Evolutionary conservation across 257 asterid species (phyloP), one percentile per base, ranked within the genome.

Genomic region (Rubia yunnanensis): DNA sequence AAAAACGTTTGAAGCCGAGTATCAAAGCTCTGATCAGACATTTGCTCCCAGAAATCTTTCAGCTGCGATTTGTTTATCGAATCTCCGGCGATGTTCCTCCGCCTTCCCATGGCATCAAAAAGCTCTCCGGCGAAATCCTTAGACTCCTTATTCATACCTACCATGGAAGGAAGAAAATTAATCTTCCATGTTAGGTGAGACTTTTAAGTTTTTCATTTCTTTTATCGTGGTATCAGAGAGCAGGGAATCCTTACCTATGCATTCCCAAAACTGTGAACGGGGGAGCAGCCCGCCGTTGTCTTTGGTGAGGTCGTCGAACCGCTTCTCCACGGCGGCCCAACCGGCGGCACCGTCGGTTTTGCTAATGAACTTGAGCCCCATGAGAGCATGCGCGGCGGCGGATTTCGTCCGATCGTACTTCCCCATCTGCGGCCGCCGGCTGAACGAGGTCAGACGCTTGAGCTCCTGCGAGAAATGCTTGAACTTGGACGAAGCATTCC

Each of bases 71-170:
- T 84, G 22, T 77, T 76, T 38, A 90, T 79, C 3, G 88, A 84
- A 57, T 74, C 96, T 5, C 85, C 81, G 69, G 76, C 60, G 55
- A 87, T 78, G 8, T 79, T 84, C 80, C 89, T 78, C 70, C 95
- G 63, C 57, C 97, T 79, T 1, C 81, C 81, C 11, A 90, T 86
- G 0, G 97, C 85, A 77, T 87, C 95, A 54, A 85, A 87, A 5
- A 90, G 87, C 77, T 90, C 88, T 11, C 78, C 83, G 23, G 96
- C 90, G 36, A 90, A 90, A 48, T 81, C 92, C 77, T 87, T 83
- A 0, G 92, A 87, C 69, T 85, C 94, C 75, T 81, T 83, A 10
- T 87, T 83, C 98, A 91, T 91, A 36, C 98, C 97, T 90, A 70
- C 18, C 60, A 65, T 60, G 9, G 6, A 38, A 46, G 49, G 26